These are phyloP conservation scores for Amanita thiersii DNA, from an alignment of 768 basidiomycete species.

Conservation along the genomic window DNA sequence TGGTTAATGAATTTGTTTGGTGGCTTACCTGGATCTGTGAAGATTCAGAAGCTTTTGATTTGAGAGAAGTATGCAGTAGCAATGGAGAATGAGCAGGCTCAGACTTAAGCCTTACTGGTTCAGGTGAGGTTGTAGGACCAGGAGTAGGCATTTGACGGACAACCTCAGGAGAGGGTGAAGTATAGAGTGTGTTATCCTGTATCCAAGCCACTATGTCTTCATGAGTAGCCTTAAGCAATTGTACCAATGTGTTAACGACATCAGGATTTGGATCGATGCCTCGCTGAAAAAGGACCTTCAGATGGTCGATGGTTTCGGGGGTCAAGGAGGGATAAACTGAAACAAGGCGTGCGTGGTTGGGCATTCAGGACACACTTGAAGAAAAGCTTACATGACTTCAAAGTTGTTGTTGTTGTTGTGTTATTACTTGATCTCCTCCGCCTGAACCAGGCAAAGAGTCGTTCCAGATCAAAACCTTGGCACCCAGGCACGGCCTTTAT, in stretches of 20 bases:
- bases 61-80: neutral
- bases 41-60: neutral
- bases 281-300: slow-evolving; percentile 14
- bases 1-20: no score
- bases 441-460: slow-evolving; percentile 13
- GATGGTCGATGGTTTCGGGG: slow-evolving; percentile 14
- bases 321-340: slow-evolving; percentile 16
- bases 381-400: neutral
- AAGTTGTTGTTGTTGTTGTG: neutral
- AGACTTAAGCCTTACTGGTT: neutral
- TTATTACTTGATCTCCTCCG: slow-evolving; percentile 7
- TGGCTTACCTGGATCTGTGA: no score
- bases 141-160: slow-evolving; percentile 9
- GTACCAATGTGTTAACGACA: slow-evolving; percentile 24
- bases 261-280: slow-evolving; percentile 17
- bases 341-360: neutral
- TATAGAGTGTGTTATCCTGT: slow-evolving; percentile 5
- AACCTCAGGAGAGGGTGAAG: slow-evolving; percentile 1
- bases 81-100: slow-evolving; percentile 3
- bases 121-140: slow-evolving; percentile 5
- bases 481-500: slow-evolving; percentile 13
- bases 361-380: neutral
- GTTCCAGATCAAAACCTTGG: slow-evolving; percentile 9
- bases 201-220: slow-evolving; percentile 19
- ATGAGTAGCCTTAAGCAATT: slow-evolving; percentile 14